Base-by-base conservation (phyloP, 345 rosid genomes). In the Aquilaria yunnanensis region DNA sequence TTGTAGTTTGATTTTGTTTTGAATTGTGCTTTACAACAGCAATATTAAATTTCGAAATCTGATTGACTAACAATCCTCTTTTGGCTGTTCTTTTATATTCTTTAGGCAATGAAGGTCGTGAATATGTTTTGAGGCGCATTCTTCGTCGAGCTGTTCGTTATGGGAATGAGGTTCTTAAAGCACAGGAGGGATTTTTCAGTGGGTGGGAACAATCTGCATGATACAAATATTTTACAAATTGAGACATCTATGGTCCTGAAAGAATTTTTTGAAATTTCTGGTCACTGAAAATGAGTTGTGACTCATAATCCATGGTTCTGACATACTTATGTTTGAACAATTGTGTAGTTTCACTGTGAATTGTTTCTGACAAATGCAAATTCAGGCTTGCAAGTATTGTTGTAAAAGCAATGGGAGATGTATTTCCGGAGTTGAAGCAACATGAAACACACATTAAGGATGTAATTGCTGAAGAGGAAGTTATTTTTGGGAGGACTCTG, bases 91-190 rank as follows among this genome's bases (percentile, higher is more conserved):
- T 10, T 31, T 0, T 63, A 70, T 70, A 51, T 31, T 63, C 11
- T 63, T 59, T 67, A 94, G 99, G 99, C 73, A 94, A 88, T 64
- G 97, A 91, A 66, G 99, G 97, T 9, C 97, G 96, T 67, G 99
- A 94, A 67, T 88, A 94, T 74, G 99, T 94, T 66, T 74, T 94
- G 14, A 80, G 99, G 73, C 93, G 99, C 56, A 91, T 94, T 70
- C 96, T 94, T 70, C 99, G 99, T 47, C 89, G 93, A 71, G 99
- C 97, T 57, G 97, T 94, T 63, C 88, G 97, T 53, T 94, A 88
- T 67, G 96, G 99, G 37, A 85, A 80, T 51, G 97, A 94, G 76
- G 90, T 88, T 66, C 76, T 94, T 10, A 88, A 87, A 74, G 97
- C 96, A 48, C 82, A 72, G 63, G 90, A 88, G 77, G 99, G 99